Evolutionary conservation across 2,329 filamentous ascomycete genomes (phyloP).

Genomic region (Xylariomycetidae sp.): DNA sequence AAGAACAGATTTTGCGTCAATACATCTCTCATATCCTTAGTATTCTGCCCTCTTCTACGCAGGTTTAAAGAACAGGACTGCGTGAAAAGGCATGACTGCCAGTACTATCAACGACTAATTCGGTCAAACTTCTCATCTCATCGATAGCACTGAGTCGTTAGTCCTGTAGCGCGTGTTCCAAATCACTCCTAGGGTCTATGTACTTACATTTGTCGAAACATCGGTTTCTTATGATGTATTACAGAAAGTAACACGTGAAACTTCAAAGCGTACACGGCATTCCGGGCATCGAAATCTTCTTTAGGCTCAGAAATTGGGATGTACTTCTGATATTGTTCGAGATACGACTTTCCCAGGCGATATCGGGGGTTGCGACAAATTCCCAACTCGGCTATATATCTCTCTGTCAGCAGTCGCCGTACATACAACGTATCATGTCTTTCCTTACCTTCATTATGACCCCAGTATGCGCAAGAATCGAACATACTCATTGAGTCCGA

Average conservation of each 20-base stretch:
- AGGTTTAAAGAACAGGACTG: no score
- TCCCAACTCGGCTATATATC: conserved; percentile 16
- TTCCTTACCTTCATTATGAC: conserved; percentile 19
- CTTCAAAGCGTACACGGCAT: conserved; percentile 22
- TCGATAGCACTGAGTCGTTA: no score
- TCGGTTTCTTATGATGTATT: conserved; percentile 9
- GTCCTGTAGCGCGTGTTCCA: no score
- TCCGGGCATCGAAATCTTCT: conserved; percentile 23
- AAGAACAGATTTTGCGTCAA: no score
- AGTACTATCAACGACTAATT: no score
- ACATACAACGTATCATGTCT: no score
- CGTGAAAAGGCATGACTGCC: no score
- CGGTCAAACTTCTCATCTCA: no score
- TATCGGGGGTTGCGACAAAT: conserved; percentile 22
- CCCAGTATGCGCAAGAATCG: conserved; percentile 19
- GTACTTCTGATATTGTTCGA: conserved; percentile 21
- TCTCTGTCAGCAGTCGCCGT: no score
- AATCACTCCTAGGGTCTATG: no score
- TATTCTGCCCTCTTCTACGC: no score
- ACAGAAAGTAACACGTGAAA: conserved; percentile 19
- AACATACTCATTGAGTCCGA: conserved; percentile 14
- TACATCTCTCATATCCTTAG: no score
- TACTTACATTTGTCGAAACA: conserved; percentile 7
- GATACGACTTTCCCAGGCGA: conserved; percentile 16
- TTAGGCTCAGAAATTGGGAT: conserved; percentile 21